Conservation (phyloP, 2,329 filamentous ascomycete genomes). For the Diplodia intermedia region DNA sequence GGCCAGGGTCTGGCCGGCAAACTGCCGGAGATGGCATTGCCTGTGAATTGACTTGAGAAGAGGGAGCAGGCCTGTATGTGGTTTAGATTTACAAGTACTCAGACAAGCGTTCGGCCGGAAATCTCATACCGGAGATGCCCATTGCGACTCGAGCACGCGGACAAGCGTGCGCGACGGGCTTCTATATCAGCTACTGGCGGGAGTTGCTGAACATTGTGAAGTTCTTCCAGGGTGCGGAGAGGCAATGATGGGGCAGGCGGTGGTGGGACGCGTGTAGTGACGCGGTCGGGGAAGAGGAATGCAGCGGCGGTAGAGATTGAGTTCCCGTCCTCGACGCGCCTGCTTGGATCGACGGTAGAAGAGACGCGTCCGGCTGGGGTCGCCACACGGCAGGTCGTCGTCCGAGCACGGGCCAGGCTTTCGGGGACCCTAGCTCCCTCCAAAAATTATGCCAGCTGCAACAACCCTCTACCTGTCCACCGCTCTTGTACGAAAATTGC, state of each 20-base stretch:
- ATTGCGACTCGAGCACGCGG: conserved; percentile 39
- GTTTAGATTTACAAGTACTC: conserved; percentile 36
- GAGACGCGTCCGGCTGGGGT: conserved; percentile 15
- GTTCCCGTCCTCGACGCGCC: conserved; percentile 25
- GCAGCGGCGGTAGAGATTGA: conserved; percentile 12
- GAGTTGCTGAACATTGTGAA: conserved; percentile 12
- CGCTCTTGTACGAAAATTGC: background rate
- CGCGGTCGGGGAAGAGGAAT: conserved; percentile 18
- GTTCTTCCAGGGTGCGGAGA: background rate
- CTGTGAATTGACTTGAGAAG: conserved; percentile 96
- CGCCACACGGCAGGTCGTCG: conserved; percentile 2
- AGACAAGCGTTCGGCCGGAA: background rate
- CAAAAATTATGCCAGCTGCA: conserved; percentile 21
- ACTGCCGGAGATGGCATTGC: conserved; percentile 84
- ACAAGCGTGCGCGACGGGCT: conserved; percentile 1
- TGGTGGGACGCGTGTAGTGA: conserved; percentile 14
- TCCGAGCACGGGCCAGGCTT: background rate
- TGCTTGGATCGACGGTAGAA: conserved; percentile 4
- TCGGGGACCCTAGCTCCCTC: conserved; percentile 2
- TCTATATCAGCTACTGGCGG: conserved; percentile 15
- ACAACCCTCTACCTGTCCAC: background rate
- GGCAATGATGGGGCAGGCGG: background rate
- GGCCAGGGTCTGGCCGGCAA: conserved; percentile 85
- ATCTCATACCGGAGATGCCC: conserved; percentile 50
- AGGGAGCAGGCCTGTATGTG: conserved; percentile 76